Base-by-base conservation (phyloP, 2,329 filamentous ascomycete genomes). In the Corynespora cassiicola region DNA sequence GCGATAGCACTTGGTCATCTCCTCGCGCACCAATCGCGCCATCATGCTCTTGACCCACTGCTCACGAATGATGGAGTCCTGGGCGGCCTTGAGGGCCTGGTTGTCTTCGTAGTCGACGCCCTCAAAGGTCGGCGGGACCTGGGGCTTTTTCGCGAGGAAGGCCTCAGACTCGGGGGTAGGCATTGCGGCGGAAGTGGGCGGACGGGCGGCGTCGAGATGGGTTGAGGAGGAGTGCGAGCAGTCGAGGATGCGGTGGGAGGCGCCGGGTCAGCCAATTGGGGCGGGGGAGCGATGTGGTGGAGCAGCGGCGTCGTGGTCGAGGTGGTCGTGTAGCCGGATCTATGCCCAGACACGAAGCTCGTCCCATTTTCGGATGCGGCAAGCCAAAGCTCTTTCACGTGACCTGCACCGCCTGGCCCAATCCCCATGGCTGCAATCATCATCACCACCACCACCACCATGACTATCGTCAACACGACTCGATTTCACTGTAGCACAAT, bases 31-130 rank as follows among this genome's bases (percentile, higher is more conserved):
- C 49, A 94, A 74, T 46, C 88, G 79, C 41, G 86, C 87, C 88
- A 91, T 94, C 88, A 94, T 94, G 68, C 86, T 85, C 68, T 83
- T 84, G 44, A 94, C 87, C 89, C 89, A 94, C 75, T 94, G 88
- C 75, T 94, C 88, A 49, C 88, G 80, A 58, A 94, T 81, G 40
- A 94, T 80, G 51, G 88, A 81, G 68, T 94, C 88, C 68, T 92
- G 88, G 36, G 88, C 88, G 46, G 84, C 84, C 77, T 92, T 94
- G 66, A 94, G 77, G 56, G 83, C 82, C 66, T 82, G 82, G 68
- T 85, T 90, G 75, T 94, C 87, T 54, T 91, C 85, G 75, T 86
- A 94, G 75, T 92, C 86, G 65, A 94, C 88, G 54, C 88, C 88
- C 61, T 90, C 88, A 70, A 94, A 94, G 43, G 86, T 90, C 22